phyloP scores from a whole-genome alignment of 495 filamentous ascomycete genomes.

The Lasiosphaeriaceae sp. region DNA sequence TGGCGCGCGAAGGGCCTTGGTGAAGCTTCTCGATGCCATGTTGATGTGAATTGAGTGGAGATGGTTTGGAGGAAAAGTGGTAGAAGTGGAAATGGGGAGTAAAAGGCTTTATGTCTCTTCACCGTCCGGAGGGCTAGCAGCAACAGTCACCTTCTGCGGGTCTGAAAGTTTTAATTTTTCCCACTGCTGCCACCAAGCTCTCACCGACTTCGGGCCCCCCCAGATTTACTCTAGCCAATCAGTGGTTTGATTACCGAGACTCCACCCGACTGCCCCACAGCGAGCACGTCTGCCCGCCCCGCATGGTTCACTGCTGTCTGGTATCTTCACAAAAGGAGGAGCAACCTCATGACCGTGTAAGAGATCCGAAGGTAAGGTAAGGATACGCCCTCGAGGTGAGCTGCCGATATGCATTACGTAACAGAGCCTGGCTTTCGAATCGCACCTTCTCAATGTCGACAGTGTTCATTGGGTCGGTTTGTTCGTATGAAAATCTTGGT shows the following conservation, averaged over 20 bases:
- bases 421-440: too few relatives aligned
- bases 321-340: not conserved
- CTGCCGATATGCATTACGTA: too few relatives aligned
- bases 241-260: too few relatives aligned
- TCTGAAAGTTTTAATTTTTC: conserved; percentile 28
- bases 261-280: too few relatives aligned
- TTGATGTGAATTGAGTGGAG: conserved; percentile 39
- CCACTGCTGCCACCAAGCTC: conserved; percentile 14
- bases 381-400: too few relatives aligned
- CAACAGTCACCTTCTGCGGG: conserved; percentile 18
- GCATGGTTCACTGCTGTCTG: conserved; percentile 3
- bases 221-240: too few relatives aligned
- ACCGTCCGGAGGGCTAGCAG: conserved; percentile 17
- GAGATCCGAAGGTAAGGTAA: too few relatives aligned
- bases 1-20: conserved; percentile 72
- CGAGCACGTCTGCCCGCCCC: conserved; percentile 11
- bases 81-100: conserved; percentile 17
- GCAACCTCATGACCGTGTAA: not conserved
- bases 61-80: conserved; percentile 22
- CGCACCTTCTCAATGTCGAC: too few relatives aligned
- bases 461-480: too few relatives aligned
- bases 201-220: conserved; percentile 35
- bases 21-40: conserved; percentile 86
- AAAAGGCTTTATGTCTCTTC: conserved; percentile 23
- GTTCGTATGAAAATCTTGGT: too few relatives aligned